Base-by-base conservation (phyloP, 2,329 filamentous ascomycete genomes). In the Aspergillus fijiensis region DNA sequence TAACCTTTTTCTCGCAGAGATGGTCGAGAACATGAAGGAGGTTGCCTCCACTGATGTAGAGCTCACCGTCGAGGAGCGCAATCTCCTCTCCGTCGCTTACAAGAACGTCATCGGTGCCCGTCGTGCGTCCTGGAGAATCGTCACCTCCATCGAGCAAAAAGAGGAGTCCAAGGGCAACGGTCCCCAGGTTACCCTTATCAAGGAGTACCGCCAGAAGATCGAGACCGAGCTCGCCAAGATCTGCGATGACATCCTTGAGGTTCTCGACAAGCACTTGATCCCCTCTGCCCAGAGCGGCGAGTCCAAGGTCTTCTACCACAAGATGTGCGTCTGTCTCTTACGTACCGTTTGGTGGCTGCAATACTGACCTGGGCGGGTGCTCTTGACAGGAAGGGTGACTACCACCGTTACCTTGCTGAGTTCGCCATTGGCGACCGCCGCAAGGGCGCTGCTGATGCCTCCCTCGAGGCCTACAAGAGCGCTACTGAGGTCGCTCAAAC, bases 1-100 rank as follows among this genome's bases (percentile, higher is more conserved):
- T 70, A 58, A 70, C 64, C 63, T 21, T 65, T 67, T 51, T 47
- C 55, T 45, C 59, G 67, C 81, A 97, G 94, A 97, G 84, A 97
- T 98, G 94, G 94, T 98, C 71, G 92, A 96, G 86, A 96, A 97
- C 88, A 98, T 98, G 94, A 98, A 97, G 89, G 88, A 91, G 71
- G 94, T 97, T 75, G 94, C 94, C 74, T 93, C 90, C 70, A 91
- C 94, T 78, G 87, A 91, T 77, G 87, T 83, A 74, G 89, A 92
- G 75, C 85, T 92, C 72, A 89, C 88, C 67, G 92, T 97, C 70
- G 94, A 97, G 83, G 93, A 97, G 87, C 91, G 93, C 79, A 97
- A 97, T 84, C 91, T 97, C 67, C 88, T 97, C 65, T 96, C 92
- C 63, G 93, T 97, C 77, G 93, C 93, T 80, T 97, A 97, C 89